Base-by-base conservation (phyloP, 129 eudicot species). In the Tagetes patula region DNA sequence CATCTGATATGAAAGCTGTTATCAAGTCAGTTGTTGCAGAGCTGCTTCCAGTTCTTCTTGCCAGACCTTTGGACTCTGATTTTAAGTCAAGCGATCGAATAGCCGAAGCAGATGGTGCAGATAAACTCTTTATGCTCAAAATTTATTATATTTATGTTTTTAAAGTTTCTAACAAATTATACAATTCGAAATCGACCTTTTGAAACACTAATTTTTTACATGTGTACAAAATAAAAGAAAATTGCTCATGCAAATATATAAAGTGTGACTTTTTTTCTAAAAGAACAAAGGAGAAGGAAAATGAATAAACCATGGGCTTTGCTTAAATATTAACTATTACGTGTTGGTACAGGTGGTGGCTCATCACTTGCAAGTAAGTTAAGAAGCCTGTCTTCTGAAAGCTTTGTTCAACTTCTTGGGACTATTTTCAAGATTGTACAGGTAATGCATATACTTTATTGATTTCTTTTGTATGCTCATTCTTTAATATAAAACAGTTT, bases 1-100 rank as follows among this genome's bases (percentile, higher is more conserved):
- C 96, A 36, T 85, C 87, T 77, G 96, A 93, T 69, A 93, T 93
- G 96, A 93, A 93, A 85, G 77, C 90, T 58, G 94, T 96, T 45
- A 87, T 93, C 8, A 93, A 93, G 73, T 72, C 80, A 8, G 85
- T 86, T 42, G 98, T 93, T 76, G 85, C 86, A 36, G 94, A 86
- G 69, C 79, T 90, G 77, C 96, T 86, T 75, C 96, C 89, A 2
- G 85, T 89, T 77, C 89, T 89, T 32, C 81, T 82, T 81, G 71
- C 83, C 60, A 77, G 82, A 52, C 81, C 84, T 31, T 47, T 70
- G 63, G 98, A 87, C 65, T 81, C 88, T 41, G 96, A 84, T 79
- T 83, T 84, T 33, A 64, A 77, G 36, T 72, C 84, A 31, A 87
- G 87, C 67, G 98, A 89, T 55, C 85, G 95, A 63, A 75, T 77